These are phyloP conservation scores for Lomentospora prolificans DNA, from an alignment of 2,329 filamentous ascomycete species.

Conservation along the genomic window DNA sequence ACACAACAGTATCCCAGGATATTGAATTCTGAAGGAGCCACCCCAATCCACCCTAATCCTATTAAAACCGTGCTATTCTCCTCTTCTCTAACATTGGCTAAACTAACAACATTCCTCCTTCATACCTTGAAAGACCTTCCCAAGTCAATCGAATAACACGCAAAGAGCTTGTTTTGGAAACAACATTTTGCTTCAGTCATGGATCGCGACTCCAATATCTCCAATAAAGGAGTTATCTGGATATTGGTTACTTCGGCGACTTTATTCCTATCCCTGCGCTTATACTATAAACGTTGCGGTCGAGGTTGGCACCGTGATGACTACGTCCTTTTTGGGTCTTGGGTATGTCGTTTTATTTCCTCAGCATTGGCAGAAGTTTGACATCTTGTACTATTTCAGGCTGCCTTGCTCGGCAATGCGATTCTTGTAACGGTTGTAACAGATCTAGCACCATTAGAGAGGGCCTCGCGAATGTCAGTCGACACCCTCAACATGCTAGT, in stretches of 20 bases:
- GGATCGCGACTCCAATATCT: too few species aligned
- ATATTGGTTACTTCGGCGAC: background rate
- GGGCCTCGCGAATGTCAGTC: background rate
- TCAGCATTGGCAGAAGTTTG: too few species aligned
- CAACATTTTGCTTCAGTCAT: too few species aligned
- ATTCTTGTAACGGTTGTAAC: background rate
- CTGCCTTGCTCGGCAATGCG: background rate
- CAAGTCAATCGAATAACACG: too few species aligned
- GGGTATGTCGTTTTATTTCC: background rate
- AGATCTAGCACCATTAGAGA: background rate
- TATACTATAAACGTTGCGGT: background rate
- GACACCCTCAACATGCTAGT: background rate
- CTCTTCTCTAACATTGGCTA: too few species aligned
- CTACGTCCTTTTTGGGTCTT: background rate
- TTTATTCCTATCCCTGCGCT: background rate
- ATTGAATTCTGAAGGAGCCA: too few species aligned
- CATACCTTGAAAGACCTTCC: too few species aligned
- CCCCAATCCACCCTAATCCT: too few species aligned
- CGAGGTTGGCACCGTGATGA: background rate
- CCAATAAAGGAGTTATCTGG: background rate
- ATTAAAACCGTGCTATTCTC: too few species aligned
- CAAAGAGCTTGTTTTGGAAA: too few species aligned
- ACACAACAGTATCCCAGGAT: too few species aligned
- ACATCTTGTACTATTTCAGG: background rate
- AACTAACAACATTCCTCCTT: too few species aligned